Percentiles rank a stretch among this genome's conserved stretches.
phyloP scores from a whole-genome alignment of 2,329 filamentous ascomycete species.

The Fusarium odoratissimum region DNA sequence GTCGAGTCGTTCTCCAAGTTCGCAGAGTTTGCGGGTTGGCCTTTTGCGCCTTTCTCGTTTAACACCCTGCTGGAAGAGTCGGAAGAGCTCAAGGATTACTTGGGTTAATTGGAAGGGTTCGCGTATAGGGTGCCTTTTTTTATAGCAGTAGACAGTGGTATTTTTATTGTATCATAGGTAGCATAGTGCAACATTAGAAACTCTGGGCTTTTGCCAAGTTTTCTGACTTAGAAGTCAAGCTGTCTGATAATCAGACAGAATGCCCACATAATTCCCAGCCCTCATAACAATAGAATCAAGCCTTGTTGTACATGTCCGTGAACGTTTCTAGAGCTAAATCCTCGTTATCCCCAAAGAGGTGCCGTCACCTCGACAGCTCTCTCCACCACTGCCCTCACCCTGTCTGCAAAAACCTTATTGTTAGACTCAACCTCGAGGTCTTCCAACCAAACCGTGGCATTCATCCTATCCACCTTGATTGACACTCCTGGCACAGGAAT shows the following conservation, averaged over 20 bases:
- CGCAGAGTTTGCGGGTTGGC: conserved; percentile 88
- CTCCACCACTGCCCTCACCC: conserved; percentile 90
- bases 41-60: conserved; percentile 92
- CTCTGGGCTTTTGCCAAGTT: conserved; percentile 30
- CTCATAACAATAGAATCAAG: neutral
- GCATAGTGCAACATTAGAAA: conserved; percentile 42
- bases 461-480: conserved; percentile 88
- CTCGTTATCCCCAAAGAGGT: conserved; percentile 69
- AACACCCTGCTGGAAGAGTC: conserved; percentile 86
- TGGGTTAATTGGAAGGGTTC: conserved; percentile 53
- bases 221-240: neutral
- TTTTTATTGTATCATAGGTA: conserved; percentile 52
- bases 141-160: conserved; percentile 48
- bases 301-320: neutral
- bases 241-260: neutral
- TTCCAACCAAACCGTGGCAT: conserved; percentile 92
- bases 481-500: conserved; percentile 91
- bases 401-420: conserved; percentile 81
- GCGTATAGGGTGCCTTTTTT: conserved; percentile 22
- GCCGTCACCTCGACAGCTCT: conserved; percentile 88
- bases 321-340: neutral
- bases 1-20: conserved; percentile 98
- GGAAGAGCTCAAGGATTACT: conserved; percentile 67
- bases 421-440: conserved; percentile 88
- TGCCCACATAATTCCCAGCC: neutral